Percentiles rank a stretch among this genome's conserved stretches.
Evolutionary conservation across 78 protist species (phyloP).

Genomic region (Dictyostelium brefeldianum): DNA sequence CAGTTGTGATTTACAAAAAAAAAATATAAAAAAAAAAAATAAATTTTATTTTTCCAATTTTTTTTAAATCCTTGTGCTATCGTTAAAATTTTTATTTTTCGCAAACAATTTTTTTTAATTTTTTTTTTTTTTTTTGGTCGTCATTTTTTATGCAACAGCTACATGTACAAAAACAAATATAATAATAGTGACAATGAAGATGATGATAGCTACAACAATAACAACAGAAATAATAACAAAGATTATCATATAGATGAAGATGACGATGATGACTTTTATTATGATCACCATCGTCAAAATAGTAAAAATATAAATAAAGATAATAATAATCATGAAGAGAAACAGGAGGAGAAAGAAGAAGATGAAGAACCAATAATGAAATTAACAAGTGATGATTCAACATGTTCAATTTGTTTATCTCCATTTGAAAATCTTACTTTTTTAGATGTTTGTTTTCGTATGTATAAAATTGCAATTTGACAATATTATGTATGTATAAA

Average conservation of each 20-base stretch:
- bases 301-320: background rate
- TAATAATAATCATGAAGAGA: background rate
- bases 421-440: constrained; percentile 52
- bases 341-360: background rate
- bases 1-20: too few relatives aligned
- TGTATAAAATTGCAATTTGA: background rate
- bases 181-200: background rate
- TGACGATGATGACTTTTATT: background rate
- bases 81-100: too few relatives aligned
- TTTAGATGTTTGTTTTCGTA: constrained; percentile 76
- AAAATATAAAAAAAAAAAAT: too few relatives aligned
- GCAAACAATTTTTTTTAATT: too few relatives aligned
- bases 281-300: background rate
- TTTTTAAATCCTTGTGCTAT: too few relatives aligned
- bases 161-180: background rate
- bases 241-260: background rate
- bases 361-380: background rate
- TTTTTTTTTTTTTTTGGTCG: too few relatives aligned
- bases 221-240: background rate
- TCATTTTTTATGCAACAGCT: too few relatives aligned
- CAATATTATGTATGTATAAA: constrained; percentile 15
- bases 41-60: too few relatives aligned
- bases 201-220: background rate
- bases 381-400: constrained; percentile 2
- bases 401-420: constrained; percentile 52